Base-by-base conservation (phyloP, 345 rosid species). In the Bretschneidera sinensis region DNA sequence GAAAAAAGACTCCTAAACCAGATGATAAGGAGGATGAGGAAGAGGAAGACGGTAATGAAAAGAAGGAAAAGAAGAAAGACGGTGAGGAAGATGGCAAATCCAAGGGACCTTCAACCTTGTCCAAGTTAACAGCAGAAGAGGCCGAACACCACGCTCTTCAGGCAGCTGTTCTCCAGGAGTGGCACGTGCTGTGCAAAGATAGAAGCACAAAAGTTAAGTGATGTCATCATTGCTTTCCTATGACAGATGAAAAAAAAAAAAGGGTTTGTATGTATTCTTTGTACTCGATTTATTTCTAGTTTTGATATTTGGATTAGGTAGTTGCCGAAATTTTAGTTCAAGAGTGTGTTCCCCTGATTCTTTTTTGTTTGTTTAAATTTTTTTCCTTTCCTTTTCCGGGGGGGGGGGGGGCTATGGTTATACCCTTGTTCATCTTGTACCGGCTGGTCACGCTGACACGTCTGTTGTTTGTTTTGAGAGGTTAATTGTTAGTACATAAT, bases 71-170 rank as follows among this genome's bases (percentile, higher is more conserved):
- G 10, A 68, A 71, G 20, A 72, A 81, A 43, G 76, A 77, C n/a
- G 78, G 66, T 0, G 81, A 70, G 21, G 74, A 81, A 51, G 64
- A 79, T 1, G 78, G 69, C 53, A 84, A 88, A 71, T 49, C 72
- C 1, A 83, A 87, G 72, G 91, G 86, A 63, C 84, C 88, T 20
- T 70, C 89, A 23, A 87, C 92, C 9, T 56, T 94, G 19, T 81
- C 92, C 0, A 94, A 84, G 80, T 62, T 88, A 59, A 87, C 99
- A 0, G 95, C 97, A 13, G 99, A 94, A 77, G 98, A 89, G 74
- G 88, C 88, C 33, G 97, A 94, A 75, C 99, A 89, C 74, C 85
- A 81, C 64, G 99, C 99, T 2, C 96, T 90, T 66, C 99, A 90
- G 75, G 84, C 95, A 3, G 92, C 97, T 4, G 97, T 94, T 18